These are phyloP conservation scores for Dioscorea dumetorum DNA, from an alignment of 106 monocot species.

Conservation along the genomic window DNA sequence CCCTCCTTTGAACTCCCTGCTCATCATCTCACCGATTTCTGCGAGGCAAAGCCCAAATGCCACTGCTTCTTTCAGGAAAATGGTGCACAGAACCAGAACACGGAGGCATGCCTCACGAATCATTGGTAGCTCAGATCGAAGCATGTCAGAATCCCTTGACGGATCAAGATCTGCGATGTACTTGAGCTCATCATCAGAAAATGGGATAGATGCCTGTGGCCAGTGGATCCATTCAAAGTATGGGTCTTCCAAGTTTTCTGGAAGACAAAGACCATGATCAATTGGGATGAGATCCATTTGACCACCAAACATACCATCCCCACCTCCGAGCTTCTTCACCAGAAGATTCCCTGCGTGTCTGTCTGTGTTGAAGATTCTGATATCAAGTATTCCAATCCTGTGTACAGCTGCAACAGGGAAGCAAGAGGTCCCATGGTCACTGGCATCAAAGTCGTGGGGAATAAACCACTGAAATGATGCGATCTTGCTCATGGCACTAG, in stretches of 20 bases:
- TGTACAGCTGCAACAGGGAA: slow-evolving; percentile 26
- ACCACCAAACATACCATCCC: slow-evolving; percentile 19
- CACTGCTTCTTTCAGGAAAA: slow-evolving; percentile 65
- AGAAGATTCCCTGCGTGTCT: slow-evolving; percentile 27
- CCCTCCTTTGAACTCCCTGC: slow-evolving; percentile 45
- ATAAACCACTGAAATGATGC: slow-evolving; percentile 30
- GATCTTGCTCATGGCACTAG: slow-evolving; percentile 17
- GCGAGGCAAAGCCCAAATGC: slow-evolving; percentile 55
- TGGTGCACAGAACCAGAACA: slow-evolving; percentile 45
- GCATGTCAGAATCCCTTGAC: slow-evolving; percentile 15
- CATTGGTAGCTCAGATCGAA: slow-evolving; percentile 19
- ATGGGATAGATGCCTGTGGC: slow-evolving; percentile 29
- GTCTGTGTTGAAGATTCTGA: slow-evolving; percentile 30
- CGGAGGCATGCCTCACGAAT: slow-evolving; percentile 31
- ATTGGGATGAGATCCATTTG: slow-evolving; percentile 25
- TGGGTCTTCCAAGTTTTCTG: slow-evolving; percentile 26
- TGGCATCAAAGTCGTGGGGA: slow-evolving; percentile 24
- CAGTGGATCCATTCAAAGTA: slow-evolving; percentile 32
- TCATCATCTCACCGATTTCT: slow-evolving; percentile 86
- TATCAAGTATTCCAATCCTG: slow-evolving; percentile 25
- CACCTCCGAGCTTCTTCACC: slow-evolving; percentile 13
- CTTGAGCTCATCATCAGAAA: slow-evolving; percentile 28
- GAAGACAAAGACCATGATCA: slow-evolving; percentile 25
- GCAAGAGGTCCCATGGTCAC: slow-evolving; percentile 23
- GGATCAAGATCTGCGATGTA: slow-evolving; percentile 23